Conservation (phyloP, 768 basidiomycete genomes). For the Podaxis carcinomalis region DNA sequence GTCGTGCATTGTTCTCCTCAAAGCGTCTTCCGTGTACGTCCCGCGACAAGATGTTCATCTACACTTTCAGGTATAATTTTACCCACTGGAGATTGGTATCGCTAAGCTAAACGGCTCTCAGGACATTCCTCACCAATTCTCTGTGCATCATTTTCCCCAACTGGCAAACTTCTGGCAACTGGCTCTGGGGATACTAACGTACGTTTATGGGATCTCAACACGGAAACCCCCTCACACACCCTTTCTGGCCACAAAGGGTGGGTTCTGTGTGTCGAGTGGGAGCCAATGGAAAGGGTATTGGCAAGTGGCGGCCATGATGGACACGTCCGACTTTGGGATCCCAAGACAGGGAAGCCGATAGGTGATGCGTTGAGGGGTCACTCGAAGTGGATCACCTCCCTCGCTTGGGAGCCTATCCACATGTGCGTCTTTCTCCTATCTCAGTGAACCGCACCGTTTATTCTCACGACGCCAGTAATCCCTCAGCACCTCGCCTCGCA, state of each 20-base stretch:
- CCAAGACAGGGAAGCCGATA: conserved; percentile 81
- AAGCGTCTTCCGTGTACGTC: conserved; percentile 90
- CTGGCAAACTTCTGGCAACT: conserved; percentile 86
- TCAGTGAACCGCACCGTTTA: not conserved
- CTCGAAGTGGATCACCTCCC: conserved; percentile 92
- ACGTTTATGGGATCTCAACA: conserved; percentile 91
- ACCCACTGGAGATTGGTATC: not conserved
- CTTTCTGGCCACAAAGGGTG: conserved; percentile 89
- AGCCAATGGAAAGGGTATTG: conserved; percentile 83
- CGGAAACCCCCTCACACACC: conserved; percentile 86
- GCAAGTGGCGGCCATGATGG: conserved; percentile 96
- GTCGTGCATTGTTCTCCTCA: conserved; percentile 91
- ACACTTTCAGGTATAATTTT: conserved; percentile 69
- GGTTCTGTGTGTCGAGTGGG: conserved; percentile 98
- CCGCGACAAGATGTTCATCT: conserved; percentile 91
- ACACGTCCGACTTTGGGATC: conserved; percentile 90
- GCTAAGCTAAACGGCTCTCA: conserved; percentile 23
- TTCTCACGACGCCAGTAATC: conserved; percentile 48
- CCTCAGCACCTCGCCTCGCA: conserved; percentile 76
- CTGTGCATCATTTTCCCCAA: conserved; percentile 94
- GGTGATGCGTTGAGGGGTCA: conserved; percentile 92
- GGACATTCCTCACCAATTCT: conserved; percentile 92
- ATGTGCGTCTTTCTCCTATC: conserved; percentile 45
- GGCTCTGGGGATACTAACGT: conserved; percentile 94
- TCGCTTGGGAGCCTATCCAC: conserved; percentile 96